Percentiles rank a stretch among this genome's conserved stretches.
Evolutionary conservation across 805 yeast species (phyloP).

Genomic region (Yamadazyma paraphyllophila): DNA sequence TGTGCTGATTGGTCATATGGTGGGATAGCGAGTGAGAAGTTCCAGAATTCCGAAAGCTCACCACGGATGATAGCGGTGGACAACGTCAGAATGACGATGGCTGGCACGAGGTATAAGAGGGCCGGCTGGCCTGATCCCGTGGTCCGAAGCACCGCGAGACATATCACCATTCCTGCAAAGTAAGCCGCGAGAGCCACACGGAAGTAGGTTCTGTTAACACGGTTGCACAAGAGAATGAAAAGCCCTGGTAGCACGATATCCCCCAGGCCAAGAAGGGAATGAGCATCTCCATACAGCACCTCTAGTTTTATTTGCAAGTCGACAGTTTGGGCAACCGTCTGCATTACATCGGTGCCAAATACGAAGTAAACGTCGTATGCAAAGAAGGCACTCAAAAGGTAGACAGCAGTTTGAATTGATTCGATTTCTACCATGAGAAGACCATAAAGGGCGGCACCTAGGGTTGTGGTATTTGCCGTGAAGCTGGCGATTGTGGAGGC

Average conservation of each 20-base stretch:
- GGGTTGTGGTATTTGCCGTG: background rate
- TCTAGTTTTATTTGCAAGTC: slow-evolving; percentile 54
- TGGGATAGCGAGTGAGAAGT: slow-evolving; percentile 21
- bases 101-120: slow-evolving; percentile 59
- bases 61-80: slow-evolving; percentile 34
- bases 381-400: slow-evolving; percentile 50
- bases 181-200: slow-evolving; percentile 46
- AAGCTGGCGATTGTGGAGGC: background rate
- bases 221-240: slow-evolving; percentile 50
- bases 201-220: slow-evolving; percentile 53
- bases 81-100: slow-evolving; percentile 20
- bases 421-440: slow-evolving; percentile 1
- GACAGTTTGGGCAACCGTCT: slow-evolving; percentile 54
- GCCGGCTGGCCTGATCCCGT: slow-evolving; percentile 64
- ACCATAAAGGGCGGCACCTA: background rate
- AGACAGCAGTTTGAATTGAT: slow-evolving; percentile 9
- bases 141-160: slow-evolving; percentile 39
- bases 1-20: slow-evolving; percentile 1
- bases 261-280: slow-evolving; percentile 57
- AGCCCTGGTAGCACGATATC: slow-evolving; percentile 64
- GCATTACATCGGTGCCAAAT: slow-evolving; percentile 61
- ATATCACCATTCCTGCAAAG: slow-evolving; percentile 40
- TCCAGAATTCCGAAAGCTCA: slow-evolving; percentile 43
- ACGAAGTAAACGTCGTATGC: slow-evolving; percentile 67
- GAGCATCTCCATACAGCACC: slow-evolving; percentile 34